Base-by-base conservation (phyloP, 371 early-diverging fungal species). In the Batkoa obscura region DNA sequence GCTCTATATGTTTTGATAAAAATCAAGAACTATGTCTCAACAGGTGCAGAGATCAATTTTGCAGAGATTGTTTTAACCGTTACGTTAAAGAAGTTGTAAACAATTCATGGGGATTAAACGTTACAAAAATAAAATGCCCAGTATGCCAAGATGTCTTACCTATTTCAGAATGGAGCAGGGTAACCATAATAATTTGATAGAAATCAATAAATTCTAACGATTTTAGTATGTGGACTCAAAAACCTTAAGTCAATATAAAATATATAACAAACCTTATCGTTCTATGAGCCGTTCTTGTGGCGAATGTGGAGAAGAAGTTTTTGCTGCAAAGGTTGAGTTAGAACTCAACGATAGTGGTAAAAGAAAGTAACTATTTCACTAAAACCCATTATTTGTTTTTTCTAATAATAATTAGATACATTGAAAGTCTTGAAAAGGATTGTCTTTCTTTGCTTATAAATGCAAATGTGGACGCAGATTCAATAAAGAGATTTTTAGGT, bases 1-100 rank as follows among this genome's bases (percentile, higher is more conserved):
- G 81, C 53, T 77, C 77, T 32, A 81, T 81, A 46, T 81, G 81
- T 57, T 81, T 81, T 66, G 81, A 81, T 53, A 63, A 73, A 1
- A 72, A 67, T 3, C 59, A 79, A 13, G 81, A 81, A 50, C 65
- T 81, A 34, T 81, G 79, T 31, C 68, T 81, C 12, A 76, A 78
- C 12, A 62, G 64, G 38, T 81, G 81, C 54, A 66, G 78, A 38
- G 81, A 81, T 57, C 81, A 81, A 55, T 81, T 74, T 60, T 81
- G 81, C 58, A 60, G 70, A 34, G 72, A 71, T 41, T 81, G 81
- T 50, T 81, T 81, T 55, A 72, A 71, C 56, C 69, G 72, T 78
- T 80, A 80, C 59, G 74, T 80, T 17, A 71, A 75, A 43, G 78
- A 76, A 61, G 77, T 76, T 4, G 81, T 80, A 39, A 70, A 70